phyloP scores from a whole-genome alignment of 192 early-diverging fungal species.

The Coemansia sp. region DNA sequence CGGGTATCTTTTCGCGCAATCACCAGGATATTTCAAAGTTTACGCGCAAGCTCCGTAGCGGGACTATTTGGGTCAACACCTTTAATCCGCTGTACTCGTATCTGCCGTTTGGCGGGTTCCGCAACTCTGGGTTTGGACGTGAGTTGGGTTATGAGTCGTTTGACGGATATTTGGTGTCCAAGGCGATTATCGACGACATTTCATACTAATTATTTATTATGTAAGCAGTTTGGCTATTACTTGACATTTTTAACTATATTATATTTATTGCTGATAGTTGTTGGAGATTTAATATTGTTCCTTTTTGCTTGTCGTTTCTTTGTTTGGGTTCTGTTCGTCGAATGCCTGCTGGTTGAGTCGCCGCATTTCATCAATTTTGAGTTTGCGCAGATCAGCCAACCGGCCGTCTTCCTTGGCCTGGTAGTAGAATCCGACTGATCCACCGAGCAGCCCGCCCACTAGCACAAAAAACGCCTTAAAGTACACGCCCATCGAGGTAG shows the following conservation, averaged over 20 bases:
- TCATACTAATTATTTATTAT: constrained; percentile 3
- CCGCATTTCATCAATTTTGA: constrained; percentile 42
- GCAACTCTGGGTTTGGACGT: constrained; percentile 59
- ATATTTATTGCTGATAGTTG: too few relatives aligned
- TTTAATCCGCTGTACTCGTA: constrained; percentile 57
- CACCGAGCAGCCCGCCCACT: constrained; percentile 39
- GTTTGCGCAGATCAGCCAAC: constrained; percentile 31
- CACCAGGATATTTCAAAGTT: constrained; percentile 42
- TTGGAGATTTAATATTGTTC: too few relatives aligned
- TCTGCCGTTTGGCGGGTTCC: constrained; percentile 62
- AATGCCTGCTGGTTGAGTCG: constrained; percentile 24
- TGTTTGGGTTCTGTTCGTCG: too few relatives aligned
- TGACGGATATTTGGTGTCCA: constrained; percentile 48
- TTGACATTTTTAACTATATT: too few relatives aligned
- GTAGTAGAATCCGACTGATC: constrained; percentile 43
- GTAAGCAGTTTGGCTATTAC: too few relatives aligned
- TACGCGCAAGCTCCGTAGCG: constrained; percentile 47
- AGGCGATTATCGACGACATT: constrained; percentile 49
- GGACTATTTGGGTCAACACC: constrained; percentile 61
- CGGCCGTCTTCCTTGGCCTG: constrained; percentile 36
- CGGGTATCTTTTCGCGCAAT: constrained; percentile 55
- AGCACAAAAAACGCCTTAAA: constrained; percentile 37
- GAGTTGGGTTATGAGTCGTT: constrained; percentile 57
- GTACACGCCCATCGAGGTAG: constrained; percentile 33
- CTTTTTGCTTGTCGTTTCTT: too few relatives aligned